Percentiles rank a stretch among this genome's conserved stretches.
These are phyloP conservation scores for Sporothrix mexicana DNA, from an alignment of 2,329 filamentous ascomycete genomes.

Conservation along the genomic window DNA sequence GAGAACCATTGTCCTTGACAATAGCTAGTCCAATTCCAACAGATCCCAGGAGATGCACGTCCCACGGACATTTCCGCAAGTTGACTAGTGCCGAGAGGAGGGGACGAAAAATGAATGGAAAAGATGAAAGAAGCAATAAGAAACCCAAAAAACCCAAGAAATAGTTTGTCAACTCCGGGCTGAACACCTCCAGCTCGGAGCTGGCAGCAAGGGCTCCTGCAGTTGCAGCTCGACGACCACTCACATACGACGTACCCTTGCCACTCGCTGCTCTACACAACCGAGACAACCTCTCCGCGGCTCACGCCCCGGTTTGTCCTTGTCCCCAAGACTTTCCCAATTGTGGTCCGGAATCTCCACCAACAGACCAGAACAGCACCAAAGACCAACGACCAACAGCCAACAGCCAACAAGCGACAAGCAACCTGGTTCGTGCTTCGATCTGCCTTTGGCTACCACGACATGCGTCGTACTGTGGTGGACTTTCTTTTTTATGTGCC, in stretches of 20 bases:
- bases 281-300: not conserved
- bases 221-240: not conserved
- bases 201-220: not conserved
- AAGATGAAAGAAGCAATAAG: not conserved
- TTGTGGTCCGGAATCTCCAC: not conserved
- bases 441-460: not conserved
- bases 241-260: not conserved
- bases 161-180: no score
- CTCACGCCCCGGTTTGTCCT: not conserved
- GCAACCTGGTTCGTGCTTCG: not conserved
- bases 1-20: no score
- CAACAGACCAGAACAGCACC: no score
- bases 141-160: no score
- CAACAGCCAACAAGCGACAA: no score
- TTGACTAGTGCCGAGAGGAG: not conserved
- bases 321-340: not conserved
- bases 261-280: not conserved
- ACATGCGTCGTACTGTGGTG: no score
- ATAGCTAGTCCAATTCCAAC: not conserved
- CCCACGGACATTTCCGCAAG: slow-evolving; percentile 13
- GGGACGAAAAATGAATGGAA: not conserved
- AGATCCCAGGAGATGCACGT: not conserved
- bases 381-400: no score
- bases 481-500: not conserved
- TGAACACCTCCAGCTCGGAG: not conserved